Evolutionary conservation across 371 early-diverging fungal species (phyloP).

Genomic region (Mucor mucedo): DNA sequence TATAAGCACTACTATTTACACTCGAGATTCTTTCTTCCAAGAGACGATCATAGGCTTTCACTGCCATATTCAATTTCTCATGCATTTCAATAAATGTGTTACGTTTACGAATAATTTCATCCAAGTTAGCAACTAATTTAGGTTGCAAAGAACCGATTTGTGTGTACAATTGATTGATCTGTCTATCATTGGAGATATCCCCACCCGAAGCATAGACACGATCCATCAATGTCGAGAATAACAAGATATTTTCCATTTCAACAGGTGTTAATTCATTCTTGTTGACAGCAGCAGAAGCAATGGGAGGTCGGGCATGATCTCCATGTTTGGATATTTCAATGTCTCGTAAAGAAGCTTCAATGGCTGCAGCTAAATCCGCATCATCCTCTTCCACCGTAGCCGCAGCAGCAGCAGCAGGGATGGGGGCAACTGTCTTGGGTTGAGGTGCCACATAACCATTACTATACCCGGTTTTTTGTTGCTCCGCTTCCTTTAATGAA

Average conservation of each 20-base stretch:
- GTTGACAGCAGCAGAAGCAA: background rate
- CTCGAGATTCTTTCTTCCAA: constrained; percentile 70
- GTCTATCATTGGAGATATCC: constrained; percentile 66
- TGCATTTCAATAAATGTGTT: constrained; percentile 67
- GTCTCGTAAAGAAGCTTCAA: constrained; percentile 91
- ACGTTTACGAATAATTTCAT: constrained; percentile 69
- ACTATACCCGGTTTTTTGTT: constrained; percentile 38
- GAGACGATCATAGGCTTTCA: constrained; percentile 83
- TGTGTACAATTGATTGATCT: constrained; percentile 69
- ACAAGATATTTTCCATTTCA: constrained; percentile 77
- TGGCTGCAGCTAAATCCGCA: constrained; percentile 90
- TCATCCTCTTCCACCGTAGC: constrained; percentile 75
- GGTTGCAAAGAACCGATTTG: constrained; percentile 77
- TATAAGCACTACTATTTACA: constrained; percentile 5
- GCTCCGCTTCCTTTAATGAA: constrained; percentile 82
- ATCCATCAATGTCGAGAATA: constrained; percentile 76
- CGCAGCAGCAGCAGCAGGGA: background rate
- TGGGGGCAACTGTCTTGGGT: constrained; percentile 13
- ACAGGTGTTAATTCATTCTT: constrained; percentile 57
- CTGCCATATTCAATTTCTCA: constrained; percentile 80
- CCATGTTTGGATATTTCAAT: constrained; percentile 26
- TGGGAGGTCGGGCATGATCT: constrained; percentile 11
- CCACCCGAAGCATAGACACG: constrained; percentile 61
- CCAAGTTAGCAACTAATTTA: constrained; percentile 69
- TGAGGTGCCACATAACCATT: constrained; percentile 38